A percentile compares a stretch with the other conserved stretches of the same genome.
Conservation (phyloP, 1,284 basidiomycete genomes). For the Cutaneotrichosporon sp. region DNA sequence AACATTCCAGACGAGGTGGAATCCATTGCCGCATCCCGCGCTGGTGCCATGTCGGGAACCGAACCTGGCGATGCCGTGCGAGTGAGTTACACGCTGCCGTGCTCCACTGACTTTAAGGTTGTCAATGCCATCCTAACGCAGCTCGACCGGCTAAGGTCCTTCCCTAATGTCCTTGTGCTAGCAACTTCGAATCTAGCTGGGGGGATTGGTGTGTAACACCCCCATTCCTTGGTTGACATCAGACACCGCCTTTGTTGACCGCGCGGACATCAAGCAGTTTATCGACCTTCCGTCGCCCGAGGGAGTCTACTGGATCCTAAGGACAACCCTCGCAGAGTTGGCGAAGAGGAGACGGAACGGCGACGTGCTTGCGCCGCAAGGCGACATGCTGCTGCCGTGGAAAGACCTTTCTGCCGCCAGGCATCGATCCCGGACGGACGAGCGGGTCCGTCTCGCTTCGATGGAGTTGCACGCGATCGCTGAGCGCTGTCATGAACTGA, state of each 20-base stretch:
- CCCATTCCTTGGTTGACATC: background rate
- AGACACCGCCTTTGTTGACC: constrained; percentile 94
- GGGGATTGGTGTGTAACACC: constrained; percentile 68
- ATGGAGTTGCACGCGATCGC: constrained; percentile 2
- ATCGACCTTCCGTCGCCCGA: constrained; percentile 82
- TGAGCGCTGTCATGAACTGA: background rate
- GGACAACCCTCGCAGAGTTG: constrained; percentile 75
- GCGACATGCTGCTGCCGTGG: constrained; percentile 52
- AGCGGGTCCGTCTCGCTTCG: constrained; percentile 12
- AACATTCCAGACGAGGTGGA: constrained; percentile 83
- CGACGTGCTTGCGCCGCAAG: constrained; percentile 58
- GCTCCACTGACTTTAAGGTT: constrained; percentile 41
- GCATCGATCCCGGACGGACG: background rate
- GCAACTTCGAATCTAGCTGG: constrained; percentile 93
- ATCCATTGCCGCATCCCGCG: constrained; percentile 85
- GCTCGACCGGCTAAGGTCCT: constrained; percentile 87
- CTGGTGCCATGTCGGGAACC: constrained; percentile 86
- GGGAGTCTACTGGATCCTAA: constrained; percentile 91
- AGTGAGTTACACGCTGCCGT: constrained; percentile 51
- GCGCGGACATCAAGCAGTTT: constrained; percentile 94
- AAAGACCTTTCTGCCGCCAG: background rate
- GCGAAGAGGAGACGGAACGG: constrained; percentile 51
- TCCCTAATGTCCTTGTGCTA: constrained; percentile 92
- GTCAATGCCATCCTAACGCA: constrained; percentile 97
- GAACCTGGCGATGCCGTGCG: constrained; percentile 94